Conservation (phyloP, 495 filamentous ascomycete species). For the Xylaria castorea region DNA sequence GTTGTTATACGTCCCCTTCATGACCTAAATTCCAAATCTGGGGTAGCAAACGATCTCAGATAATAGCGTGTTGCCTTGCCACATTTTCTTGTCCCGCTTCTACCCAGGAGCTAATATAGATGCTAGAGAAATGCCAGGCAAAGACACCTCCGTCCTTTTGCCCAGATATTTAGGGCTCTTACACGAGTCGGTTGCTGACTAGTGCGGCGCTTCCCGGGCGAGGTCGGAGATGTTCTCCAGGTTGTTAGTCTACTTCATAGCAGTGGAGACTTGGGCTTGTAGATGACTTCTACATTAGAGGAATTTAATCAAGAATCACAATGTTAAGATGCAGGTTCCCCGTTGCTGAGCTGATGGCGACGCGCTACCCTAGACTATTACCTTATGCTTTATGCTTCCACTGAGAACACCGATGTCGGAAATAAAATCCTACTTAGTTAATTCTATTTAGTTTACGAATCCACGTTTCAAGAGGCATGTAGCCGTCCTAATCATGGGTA, state of each 20-base stretch:
- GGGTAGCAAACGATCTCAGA: neutral
- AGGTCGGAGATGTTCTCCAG: neutral
- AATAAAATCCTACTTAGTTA: too few relatives aligned
- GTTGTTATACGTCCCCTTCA: neutral
- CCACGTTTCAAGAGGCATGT: too few relatives aligned
- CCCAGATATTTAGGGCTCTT: neutral
- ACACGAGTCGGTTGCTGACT: neutral
- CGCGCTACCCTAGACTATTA: too few relatives aligned
- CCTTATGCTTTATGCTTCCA: too few relatives aligned
- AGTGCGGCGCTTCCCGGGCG: neutral
- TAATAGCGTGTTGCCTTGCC: neutral
- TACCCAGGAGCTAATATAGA: neutral
- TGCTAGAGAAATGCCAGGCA: too few relatives aligned
- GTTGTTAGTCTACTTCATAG: too few relatives aligned
- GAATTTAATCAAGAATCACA: neutral
- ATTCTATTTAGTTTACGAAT: too few relatives aligned
- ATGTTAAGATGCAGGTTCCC: neutral
- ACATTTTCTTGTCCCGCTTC: neutral
- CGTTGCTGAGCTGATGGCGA: neutral
- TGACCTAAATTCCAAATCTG: neutral
- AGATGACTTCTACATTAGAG: neutral
- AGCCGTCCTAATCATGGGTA: too few relatives aligned
- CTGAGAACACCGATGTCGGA: too few relatives aligned
- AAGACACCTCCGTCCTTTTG: too few relatives aligned
- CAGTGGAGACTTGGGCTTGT: neutral